These are phyloP conservation scores for Physaria fendleri DNA, from an alignment of 345 rosid species.

Conservation along the genomic window DNA sequence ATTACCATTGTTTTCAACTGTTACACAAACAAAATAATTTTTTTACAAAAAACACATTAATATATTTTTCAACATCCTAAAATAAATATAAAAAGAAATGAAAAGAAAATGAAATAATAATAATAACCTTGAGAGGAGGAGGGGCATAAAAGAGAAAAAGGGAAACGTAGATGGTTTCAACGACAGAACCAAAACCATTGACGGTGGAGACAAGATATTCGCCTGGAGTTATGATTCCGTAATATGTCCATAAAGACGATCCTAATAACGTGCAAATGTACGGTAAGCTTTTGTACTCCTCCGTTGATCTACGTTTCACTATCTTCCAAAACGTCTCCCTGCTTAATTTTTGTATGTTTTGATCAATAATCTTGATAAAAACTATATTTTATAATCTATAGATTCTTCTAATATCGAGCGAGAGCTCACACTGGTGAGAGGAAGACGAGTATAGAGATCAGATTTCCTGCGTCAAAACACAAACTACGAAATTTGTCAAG, in stretches of 20 bases:
- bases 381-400: too few relatives aligned
- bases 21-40: slow-evolving; percentile 28
- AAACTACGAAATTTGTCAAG: not conserved
- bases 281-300: slow-evolving; percentile 69
- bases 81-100: not conserved
- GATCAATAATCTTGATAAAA: not conserved
- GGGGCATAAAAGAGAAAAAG: slow-evolving; percentile 58
- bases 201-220: slow-evolving; percentile 68
- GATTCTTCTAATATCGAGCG: not conserved
- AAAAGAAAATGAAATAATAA: not conserved
- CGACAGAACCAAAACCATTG: slow-evolving; percentile 61
- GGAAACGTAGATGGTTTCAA: slow-evolving; percentile 43
- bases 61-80: too few relatives aligned
- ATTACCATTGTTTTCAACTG: slow-evolving; percentile 34
- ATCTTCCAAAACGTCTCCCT: slow-evolving; percentile 76
- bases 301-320: slow-evolving; percentile 55
- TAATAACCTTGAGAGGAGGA: slow-evolving; percentile 43
- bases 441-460: slow-evolving; percentile 62
- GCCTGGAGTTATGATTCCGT: slow-evolving; percentile 63
- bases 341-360: not conserved
- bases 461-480: slow-evolving; percentile 49
- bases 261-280: slow-evolving; percentile 55
- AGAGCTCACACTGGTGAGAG: slow-evolving; percentile 65
- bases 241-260: slow-evolving; percentile 66
- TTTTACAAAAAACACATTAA: too few relatives aligned